Evolutionary conservation across 2,329 filamentous ascomycete genomes (phyloP).

Genomic region (Cordyceps militaris): DNA sequence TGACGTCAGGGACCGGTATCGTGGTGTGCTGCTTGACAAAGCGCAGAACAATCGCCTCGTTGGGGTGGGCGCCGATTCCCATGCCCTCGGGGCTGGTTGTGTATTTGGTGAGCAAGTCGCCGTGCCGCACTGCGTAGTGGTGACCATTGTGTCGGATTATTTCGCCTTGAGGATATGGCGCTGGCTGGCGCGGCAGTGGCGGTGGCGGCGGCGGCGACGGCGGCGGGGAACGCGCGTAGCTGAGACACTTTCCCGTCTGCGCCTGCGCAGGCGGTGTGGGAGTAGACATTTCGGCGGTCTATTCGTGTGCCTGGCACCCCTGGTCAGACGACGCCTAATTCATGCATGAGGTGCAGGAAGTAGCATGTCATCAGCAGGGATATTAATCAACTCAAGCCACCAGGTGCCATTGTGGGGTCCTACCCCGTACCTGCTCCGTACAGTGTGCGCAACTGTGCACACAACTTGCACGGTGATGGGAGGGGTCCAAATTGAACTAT

Average conservation of each 20-base stretch:
- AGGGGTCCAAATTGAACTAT: no score
- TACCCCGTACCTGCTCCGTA: no score
- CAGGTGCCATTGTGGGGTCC: no score
- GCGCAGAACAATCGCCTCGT: conserved; percentile 16
- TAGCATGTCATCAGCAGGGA: no score
- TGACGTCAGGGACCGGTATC: conserved; percentile 21
- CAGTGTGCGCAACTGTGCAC: no score
- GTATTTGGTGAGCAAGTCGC: conserved; percentile 19
- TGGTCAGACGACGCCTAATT: no score
- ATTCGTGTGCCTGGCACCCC: no score
- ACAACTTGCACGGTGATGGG: no score
- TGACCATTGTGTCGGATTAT: conserved; percentile 13
- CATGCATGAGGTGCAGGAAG: no score
- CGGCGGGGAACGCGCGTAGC: background rate
- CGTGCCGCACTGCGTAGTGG: conserved; percentile 14
- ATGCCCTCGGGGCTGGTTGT: conserved; percentile 16
- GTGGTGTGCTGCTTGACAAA: conserved; percentile 20
- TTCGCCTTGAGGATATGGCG: conserved; percentile 19
- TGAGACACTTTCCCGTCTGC: background rate
- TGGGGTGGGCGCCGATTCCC: conserved; percentile 15
- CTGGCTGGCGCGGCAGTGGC: conserved; percentile 3
- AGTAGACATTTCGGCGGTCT: background rate
- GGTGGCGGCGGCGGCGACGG: background rate
- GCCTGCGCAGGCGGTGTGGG: background rate
- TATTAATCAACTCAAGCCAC: no score